phyloP scores from a whole-genome alignment of 208 protist species.

The Leishmania tarentolae region DNA sequence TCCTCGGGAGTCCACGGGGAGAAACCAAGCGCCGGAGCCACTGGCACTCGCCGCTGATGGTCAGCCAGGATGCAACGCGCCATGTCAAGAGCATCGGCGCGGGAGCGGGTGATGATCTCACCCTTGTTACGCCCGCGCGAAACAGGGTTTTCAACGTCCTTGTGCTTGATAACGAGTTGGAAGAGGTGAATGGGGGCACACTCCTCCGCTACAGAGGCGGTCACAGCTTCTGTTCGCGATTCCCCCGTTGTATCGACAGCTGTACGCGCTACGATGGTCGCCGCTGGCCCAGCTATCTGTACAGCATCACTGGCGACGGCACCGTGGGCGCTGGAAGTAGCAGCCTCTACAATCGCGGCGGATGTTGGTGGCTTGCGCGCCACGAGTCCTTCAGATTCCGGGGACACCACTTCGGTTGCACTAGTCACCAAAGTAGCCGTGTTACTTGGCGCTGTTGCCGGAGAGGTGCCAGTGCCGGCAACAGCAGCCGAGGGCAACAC shows the following conservation, averaged over 20 bases:
- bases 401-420: neutral
- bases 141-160: slow-evolving; percentile 74
- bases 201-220: neutral
- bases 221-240: neutral
- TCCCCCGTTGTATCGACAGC: neutral
- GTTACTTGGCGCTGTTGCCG: neutral
- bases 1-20: slow-evolving; percentile 71
- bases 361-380: neutral
- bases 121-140: slow-evolving; percentile 70
- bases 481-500: neutral
- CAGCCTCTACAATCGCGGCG: neutral
- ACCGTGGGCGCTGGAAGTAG: neutral
- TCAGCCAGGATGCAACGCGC: slow-evolving; percentile 56
- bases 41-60: slow-evolving; percentile 15
- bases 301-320: neutral
- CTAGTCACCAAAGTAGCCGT: neutral
- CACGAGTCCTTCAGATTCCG: neutral
- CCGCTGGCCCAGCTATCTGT: neutral
- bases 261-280: neutral
- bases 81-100: slow-evolving; percentile 67
- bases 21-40: slow-evolving; percentile 15
- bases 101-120: slow-evolving; percentile 80
- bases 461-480: neutral
- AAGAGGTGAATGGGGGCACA: slow-evolving; percentile 56
- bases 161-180: slow-evolving; percentile 91